Percentiles rank a stretch among this genome's conserved stretches.
Evolutionary conservation across 345 rosid species (phyloP).

Genomic region (Syzygium jambos): DNA sequence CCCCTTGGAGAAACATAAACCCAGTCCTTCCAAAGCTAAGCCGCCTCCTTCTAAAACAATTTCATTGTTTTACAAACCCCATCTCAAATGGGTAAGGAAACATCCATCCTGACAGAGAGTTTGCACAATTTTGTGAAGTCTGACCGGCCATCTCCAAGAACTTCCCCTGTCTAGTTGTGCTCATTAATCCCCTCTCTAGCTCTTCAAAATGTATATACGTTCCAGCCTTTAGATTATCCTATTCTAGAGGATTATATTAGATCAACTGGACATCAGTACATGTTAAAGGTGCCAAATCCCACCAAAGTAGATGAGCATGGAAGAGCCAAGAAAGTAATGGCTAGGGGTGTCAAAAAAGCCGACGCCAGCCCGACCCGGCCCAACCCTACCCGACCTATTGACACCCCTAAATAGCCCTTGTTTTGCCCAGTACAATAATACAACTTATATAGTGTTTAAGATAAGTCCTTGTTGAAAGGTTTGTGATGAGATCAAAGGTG

Average conservation of each 20-base stretch:
- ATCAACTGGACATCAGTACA: not conserved
- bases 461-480: not conserved
- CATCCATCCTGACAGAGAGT: not conserved
- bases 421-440: not conserved
- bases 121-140: not conserved
- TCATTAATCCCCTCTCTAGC: not conserved
- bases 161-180: not conserved
- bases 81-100: not conserved
- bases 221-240: not conserved
- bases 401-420: not conserved
- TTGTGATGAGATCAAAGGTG: not conserved
- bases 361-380: too few species aligned
- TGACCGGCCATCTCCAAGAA: not conserved
- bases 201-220: not conserved
- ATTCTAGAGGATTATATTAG: not conserved
- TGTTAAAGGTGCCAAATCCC: not conserved
- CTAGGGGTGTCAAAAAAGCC: too few species aligned
- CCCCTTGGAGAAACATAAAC: not conserved
- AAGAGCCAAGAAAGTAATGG: not conserved
- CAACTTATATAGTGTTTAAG: not conserved
- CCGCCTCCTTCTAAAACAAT: not conserved
- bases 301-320: not conserved
- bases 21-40: not conserved
- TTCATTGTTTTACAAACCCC: not conserved
- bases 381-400: too few species aligned